Conservation (phyloP, 495 filamentous ascomycete species). For the Talaromyces thailandensis region DNA sequence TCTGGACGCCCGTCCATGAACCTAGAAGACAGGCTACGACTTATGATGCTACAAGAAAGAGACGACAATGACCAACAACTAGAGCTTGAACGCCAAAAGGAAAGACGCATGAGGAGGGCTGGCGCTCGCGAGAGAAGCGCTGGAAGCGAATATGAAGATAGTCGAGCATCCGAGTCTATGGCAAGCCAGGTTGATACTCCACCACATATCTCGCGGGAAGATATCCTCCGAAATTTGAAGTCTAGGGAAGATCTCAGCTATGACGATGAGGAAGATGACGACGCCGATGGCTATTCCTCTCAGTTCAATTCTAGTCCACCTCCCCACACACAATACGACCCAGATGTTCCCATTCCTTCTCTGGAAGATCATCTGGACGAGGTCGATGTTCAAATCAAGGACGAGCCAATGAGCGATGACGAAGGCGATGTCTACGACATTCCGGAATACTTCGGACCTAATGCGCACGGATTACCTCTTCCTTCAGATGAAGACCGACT, state of each 20-base stretch:
- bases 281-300: slow-evolving; percentile 51
- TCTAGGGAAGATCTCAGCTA: slow-evolving; percentile 45
- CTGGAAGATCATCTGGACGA: slow-evolving; percentile 49
- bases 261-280: slow-evolving; percentile 15
- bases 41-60: slow-evolving; percentile 67
- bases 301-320: slow-evolving; percentile 45
- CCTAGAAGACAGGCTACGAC: slow-evolving; percentile 68
- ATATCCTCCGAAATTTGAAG: slow-evolving; percentile 82
- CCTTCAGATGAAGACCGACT: slow-evolving; percentile 32
- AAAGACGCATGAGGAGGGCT: slow-evolving; percentile 50
- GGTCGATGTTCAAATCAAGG: slow-evolving; percentile 57
- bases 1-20: slow-evolving; percentile 63
- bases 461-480: slow-evolving; percentile 38
- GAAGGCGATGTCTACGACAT: slow-evolving; percentile 63
- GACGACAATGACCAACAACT: slow-evolving; percentile 46
- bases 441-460: slow-evolving; percentile 42
- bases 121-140: slow-evolving; percentile 15
- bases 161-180: slow-evolving; percentile 7
- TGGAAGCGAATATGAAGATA: slow-evolving; percentile 2
- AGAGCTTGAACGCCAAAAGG: slow-evolving; percentile 47
- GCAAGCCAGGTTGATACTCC: slow-evolving; percentile 29
- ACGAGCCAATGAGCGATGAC: slow-evolving; percentile 45
- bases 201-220: slow-evolving; percentile 83
- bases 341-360: slow-evolving; percentile 78
- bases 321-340: slow-evolving; percentile 55